phyloP scores from a whole-genome alignment of 306 rosid genomes.

The Rosa persica region DNA sequence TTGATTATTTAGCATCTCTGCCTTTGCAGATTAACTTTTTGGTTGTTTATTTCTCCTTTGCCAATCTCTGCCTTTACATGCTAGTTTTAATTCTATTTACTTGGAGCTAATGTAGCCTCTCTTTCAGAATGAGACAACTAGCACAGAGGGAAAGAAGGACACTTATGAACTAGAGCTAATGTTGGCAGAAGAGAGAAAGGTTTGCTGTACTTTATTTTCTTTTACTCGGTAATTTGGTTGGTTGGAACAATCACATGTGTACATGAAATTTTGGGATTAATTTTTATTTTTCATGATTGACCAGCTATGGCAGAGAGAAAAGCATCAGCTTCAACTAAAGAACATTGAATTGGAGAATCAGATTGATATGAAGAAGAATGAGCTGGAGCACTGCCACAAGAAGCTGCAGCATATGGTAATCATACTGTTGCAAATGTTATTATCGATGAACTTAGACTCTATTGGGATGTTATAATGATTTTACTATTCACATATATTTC shows the following conservation, averaged over 20 bases:
- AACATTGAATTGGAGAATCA: background rate
- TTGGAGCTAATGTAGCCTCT: background rate
- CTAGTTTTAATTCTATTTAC: too few species aligned
- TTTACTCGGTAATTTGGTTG: background rate
- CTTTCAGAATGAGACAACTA: background rate
- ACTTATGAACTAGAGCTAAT: background rate
- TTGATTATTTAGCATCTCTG: background rate
- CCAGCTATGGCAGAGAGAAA: slow-evolving; percentile 3
- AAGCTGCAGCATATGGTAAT: slow-evolving; percentile 41
- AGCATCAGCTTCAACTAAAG: background rate
- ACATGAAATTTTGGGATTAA: background rate
- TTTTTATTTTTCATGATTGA: background rate
- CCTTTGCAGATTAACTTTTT: background rate
- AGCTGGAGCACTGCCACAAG: background rate
- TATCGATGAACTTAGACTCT: background rate
- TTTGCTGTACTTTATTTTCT: background rate
- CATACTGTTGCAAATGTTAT: slow-evolving; percentile 5
- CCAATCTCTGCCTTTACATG: background rate
- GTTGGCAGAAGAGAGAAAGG: background rate
- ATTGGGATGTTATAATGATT: background rate
- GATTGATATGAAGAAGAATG: background rate
- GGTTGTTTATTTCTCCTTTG: background rate
- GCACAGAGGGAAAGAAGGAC: background rate
- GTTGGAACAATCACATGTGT: background rate
- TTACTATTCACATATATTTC: background rate